phyloP scores from a whole-genome alignment of 1,139 yeast genomes.

The Lodderomyces pseudojiufengensis region DNA sequence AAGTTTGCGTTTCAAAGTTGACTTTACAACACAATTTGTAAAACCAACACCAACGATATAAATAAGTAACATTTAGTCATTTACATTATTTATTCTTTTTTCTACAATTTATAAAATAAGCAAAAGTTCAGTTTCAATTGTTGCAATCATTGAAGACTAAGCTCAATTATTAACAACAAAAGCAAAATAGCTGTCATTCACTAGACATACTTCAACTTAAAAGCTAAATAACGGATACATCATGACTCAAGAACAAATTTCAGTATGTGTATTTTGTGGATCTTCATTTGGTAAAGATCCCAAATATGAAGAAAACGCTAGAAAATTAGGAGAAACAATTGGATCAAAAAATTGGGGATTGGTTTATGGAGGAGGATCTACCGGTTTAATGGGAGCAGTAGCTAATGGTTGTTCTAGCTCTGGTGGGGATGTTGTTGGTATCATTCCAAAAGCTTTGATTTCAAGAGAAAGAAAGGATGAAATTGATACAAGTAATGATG shows the following conservation, averaged over 20 bases:
- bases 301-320: slow-evolving; percentile 51
- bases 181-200: no score
- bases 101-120: no score
- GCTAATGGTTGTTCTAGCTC: slow-evolving; percentile 67
- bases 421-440: slow-evolving; percentile 73
- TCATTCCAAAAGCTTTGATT: slow-evolving; percentile 80
- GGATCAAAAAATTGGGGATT: slow-evolving; percentile 66
- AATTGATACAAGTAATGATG: slow-evolving; percentile 22
- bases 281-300: slow-evolving; percentile 67
- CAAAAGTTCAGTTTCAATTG: no score
- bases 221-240: no score
- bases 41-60: no score
- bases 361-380: slow-evolving; percentile 90
- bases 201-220: no score
- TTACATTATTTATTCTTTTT: no score
- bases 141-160: no score
- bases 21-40: no score
- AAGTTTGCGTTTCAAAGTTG: no score
- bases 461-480: slow-evolving; percentile 61
- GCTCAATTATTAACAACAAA: no score
- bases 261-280: slow-evolving; percentile 81
- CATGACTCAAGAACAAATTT: slow-evolving; percentile 9
- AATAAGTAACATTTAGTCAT: no score
- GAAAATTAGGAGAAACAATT: slow-evolving; percentile 54
- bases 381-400: slow-evolving; percentile 82